Conservation (phyloP, 352 stramenopile species). For the Pythium chondricola region DNA sequence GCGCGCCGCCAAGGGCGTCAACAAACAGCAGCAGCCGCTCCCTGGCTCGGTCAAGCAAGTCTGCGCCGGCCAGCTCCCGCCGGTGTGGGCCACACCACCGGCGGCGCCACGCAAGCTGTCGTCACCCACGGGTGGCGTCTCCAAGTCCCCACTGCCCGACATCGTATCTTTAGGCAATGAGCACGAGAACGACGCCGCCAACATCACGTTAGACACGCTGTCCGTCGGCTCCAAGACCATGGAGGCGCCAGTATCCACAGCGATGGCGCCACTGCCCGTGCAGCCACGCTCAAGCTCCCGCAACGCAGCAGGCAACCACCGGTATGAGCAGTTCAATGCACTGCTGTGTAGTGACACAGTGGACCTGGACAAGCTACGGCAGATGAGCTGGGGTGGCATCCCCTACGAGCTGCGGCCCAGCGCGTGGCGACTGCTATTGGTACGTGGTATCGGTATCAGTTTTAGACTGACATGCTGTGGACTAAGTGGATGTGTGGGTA, state of each 20-base stretch:
- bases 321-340: conserved; percentile 66
- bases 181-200: conserved; percentile 18
- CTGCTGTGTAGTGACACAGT: conserved; percentile 73
- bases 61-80: conserved; percentile 58
- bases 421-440: conserved; percentile 96
- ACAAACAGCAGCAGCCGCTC: conserved; percentile 36
- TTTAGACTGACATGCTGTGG: too few species aligned
- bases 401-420: conserved; percentile 76
- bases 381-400: conserved; percentile 91
- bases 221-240: conserved; percentile 16
- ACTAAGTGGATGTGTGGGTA: too few species aligned
- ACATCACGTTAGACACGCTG: conserved; percentile 11
- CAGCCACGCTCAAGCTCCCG: conserved; percentile 27
- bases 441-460: conserved; percentile 19
- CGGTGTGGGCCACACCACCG: conserved; percentile 67
- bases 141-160: conserved; percentile 3
- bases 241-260: conserved; percentile 1
- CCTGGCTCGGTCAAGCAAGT: conserved; percentile 74
- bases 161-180: conserved; percentile 15
- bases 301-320: conserved; percentile 61
- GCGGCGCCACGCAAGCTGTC: conserved; percentile 36
- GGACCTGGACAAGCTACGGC: conserved; percentile 86
- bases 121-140: conserved; percentile 12
- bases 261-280: not conserved
- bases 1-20: conserved; percentile 22